Base-by-base conservation (phyloP, 257 asterid species). In the Anisodus acutangulus region DNA sequence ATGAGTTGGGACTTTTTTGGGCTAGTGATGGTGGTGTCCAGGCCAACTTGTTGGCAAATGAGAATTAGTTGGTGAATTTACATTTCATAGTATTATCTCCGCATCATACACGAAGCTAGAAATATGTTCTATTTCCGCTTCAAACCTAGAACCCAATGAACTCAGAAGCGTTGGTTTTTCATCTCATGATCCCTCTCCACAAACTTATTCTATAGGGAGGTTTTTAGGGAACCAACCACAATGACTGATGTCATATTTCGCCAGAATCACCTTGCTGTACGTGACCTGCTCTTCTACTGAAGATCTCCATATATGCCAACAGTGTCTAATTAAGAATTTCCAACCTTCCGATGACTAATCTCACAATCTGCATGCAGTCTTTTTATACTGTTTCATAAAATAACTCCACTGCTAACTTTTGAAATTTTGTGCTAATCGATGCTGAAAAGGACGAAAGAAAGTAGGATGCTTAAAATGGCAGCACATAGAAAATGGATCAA, bases 121-220 rank as follows among this genome's bases (percentile, higher is more conserved):
- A 53, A 78, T 31, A 53, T 78, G 82, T 78, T 78, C 81, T 53
- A 78, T 26, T 53, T 53, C 15, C 39, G 11, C 60, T 49, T 74
- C 43, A 74, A 74, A 49, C 41, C 80, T 72, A 10, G 60, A 55
- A 70, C 41, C 79, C 79, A 70, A 71, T 45, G 39, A 71, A 71
- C 79, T 43, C 39, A 71, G n/a, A 69, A 69, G 12, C 15, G 22
- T 35, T 17, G 37, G 15, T 68, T 15, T 70, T n/a, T 45, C 58
- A 17, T 45, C n/a, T 4, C 57, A 17, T 45, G 19, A 17, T 2
- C 79, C 37, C 57, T 71, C 58, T 71, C 57, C 79, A 71, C 17
- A 45, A 17, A 71, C 79, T 43, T 4, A 71, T 10, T 71, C 39
- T n/a, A 9, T 71, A 9, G 47, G n/a, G 37, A 7, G 58, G 17